phyloP scores from a whole-genome alignment of 2,329 filamentous ascomycete genomes.

The Rutstroemia sp. region DNA sequence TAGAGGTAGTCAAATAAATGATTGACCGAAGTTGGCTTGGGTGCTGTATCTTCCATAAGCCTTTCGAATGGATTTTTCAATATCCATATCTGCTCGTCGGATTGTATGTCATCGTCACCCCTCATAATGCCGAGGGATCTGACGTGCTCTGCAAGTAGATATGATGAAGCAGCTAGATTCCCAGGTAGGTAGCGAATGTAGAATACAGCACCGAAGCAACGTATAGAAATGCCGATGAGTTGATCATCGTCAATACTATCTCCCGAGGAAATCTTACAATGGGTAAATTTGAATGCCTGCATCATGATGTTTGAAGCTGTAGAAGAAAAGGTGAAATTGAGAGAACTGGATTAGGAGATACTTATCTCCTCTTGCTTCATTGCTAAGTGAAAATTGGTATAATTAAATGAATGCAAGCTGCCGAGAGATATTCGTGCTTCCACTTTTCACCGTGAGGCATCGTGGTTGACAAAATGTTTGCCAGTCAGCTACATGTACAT shows the following conservation, averaged over 20 bases:
- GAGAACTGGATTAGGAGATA: too few relatives aligned
- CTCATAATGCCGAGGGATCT: neutral
- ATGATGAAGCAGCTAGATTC: neutral
- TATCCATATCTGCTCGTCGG: neutral
- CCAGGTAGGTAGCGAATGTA: neutral
- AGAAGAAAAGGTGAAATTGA: too few relatives aligned
- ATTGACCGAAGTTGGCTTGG: neutral
- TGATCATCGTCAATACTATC: neutral
- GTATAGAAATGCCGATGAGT: neutral
- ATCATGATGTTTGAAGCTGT: neutral
- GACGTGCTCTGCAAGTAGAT: neutral
- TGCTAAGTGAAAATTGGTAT: too few relatives aligned
- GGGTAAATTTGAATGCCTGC: neutral
- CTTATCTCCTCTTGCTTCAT: too few relatives aligned
- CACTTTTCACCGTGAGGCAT: too few relatives aligned
- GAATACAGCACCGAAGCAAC: neutral
- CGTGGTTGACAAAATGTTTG: too few relatives aligned
- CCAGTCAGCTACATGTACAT: too few relatives aligned
- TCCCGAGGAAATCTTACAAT: neutral
- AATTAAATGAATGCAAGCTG: too few relatives aligned
- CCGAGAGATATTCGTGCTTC: too few relatives aligned
- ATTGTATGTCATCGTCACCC: neutral
- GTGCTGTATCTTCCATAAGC: neutral
- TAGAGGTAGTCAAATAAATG: neutral
- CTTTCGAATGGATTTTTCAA: neutral